A percentile compares a stretch with the other conserved stretches of the same genome.
Conservation (phyloP, 495 filamentous ascomycete genomes). For the Neurospora sp. region DNA sequence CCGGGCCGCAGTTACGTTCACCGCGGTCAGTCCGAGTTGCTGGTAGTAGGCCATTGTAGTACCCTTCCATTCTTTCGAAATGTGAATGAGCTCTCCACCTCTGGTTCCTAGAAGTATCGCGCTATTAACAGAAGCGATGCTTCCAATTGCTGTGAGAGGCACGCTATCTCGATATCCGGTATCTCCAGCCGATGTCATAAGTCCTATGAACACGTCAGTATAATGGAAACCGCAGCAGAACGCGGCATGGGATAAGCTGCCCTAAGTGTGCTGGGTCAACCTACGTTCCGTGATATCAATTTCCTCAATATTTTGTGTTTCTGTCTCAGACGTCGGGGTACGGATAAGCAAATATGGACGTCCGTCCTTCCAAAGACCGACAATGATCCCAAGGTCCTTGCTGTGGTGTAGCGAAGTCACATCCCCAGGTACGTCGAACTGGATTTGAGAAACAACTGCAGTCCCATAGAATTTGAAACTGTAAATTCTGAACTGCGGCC, state of each 20-base stretch:
- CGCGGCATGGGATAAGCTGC: background rate
- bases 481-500: slow-evolving; percentile 22
- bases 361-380: slow-evolving; percentile 19
- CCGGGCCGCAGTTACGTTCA: slow-evolving; percentile 10
- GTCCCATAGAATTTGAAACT: slow-evolving; percentile 17
- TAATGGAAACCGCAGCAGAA: background rate
- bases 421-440: slow-evolving; percentile 26
- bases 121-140: slow-evolving; percentile 17
- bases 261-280: background rate
- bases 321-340: background rate
- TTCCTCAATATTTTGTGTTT: background rate
- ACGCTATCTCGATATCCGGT: background rate
- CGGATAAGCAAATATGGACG: slow-evolving; percentile 18
- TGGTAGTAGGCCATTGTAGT: slow-evolving; percentile 7
- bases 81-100: slow-evolving; percentile 32
- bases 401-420: slow-evolving; percentile 29
- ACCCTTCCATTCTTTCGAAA: slow-evolving; percentile 6
- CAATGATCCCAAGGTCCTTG: slow-evolving; percentile 16
- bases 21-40: slow-evolving; percentile 19
- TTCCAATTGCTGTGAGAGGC: slow-evolving; percentile 24
- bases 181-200: background rate
- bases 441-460: slow-evolving; percentile 9
- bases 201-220: slow-evolving; percentile 6
- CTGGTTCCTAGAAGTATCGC: slow-evolving; percentile 31
- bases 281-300: slow-evolving; percentile 14